Base-by-base conservation (phyloP, 129 eudicot genomes). In the Tanacetum coccineum region DNA sequence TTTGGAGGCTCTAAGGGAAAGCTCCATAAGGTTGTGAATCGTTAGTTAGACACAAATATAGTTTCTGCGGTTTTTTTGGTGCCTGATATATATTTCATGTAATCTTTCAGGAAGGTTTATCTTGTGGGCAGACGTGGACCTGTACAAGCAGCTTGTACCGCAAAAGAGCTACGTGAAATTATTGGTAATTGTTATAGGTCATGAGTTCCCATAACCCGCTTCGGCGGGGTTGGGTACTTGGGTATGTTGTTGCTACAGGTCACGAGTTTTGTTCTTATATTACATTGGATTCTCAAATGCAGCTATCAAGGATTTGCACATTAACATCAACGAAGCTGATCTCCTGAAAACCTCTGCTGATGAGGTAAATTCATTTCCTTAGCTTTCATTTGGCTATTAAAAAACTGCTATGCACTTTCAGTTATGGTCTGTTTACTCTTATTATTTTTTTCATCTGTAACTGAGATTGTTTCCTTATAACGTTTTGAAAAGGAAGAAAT, bases 71-170 rank as follows among this genome's bases (percentile, higher is more conserved):
- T 64, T 64, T 26, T 32, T 20, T 53, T 66, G 59, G 44, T 73
- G 20, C 28, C 17, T 73, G 48, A 39, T 52, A 56, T 44, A 45
- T 66, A 75, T 59, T 7, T 25, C 62, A 1, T 74, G 45, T 21
- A 30, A 22, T 22, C 64, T 73, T 83, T 62, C 84, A 92, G 98
- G 84, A 92, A 81, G 75, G 96, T 92, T 42, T 85, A 83, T 80
- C 77, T 91, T 81, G 98, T 92, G 66, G 96, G 96, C 63, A 83
- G 98, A 81, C 96, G 98, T 73, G 98, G 98, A 72, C 96, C 98
- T 8, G 87, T 70, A 36, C 96, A 92, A 79, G 98, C 98, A 71
- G 98, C 98, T 72, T 88, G 96, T 78, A 92, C 98, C 13, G 96
- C 98, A 17, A 92, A 91, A 83, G 98, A 92, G 74, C 84, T 91